Evolutionary conservation across 1,139 yeast species (phyloP).

Genomic region (Diutina scorzettiae): DNA sequence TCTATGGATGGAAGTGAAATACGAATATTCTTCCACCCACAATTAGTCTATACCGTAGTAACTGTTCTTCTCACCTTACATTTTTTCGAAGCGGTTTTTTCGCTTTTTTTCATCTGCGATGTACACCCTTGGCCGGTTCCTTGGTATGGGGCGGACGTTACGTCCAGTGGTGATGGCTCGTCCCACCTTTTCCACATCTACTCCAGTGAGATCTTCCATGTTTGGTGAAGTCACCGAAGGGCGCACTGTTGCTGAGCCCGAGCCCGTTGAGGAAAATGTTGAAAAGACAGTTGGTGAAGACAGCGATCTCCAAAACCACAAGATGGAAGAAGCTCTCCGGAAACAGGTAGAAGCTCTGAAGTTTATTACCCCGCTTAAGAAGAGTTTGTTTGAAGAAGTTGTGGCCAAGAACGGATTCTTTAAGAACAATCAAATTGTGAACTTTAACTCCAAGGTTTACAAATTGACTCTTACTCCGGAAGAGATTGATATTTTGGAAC

Average conservation of each 20-base stretch:
- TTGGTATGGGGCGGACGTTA: not conserved
- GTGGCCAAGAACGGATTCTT: constrained; percentile 62
- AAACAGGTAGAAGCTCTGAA: constrained; percentile 22
- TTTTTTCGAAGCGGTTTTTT: too few relatives aligned
- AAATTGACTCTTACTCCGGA: constrained; percentile 44
- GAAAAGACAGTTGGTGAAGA: constrained; percentile 18
- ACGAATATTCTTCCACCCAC: too few relatives aligned
- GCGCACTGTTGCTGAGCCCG: not conserved
- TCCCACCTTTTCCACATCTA: not conserved
- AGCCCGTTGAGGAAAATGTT: not conserved
- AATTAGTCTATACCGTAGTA: too few relatives aligned
- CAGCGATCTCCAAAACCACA: constrained; percentile 22
- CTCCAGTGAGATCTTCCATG: not conserved
- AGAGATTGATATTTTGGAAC: constrained; percentile 74
- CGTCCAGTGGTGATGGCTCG: not conserved
- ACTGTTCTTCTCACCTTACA: not conserved
- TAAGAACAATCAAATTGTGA: constrained; percentile 48
- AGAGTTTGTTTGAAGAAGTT: constrained; percentile 47
- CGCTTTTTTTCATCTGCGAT: not conserved
- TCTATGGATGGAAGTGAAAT: too few relatives aligned
- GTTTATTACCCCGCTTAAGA: constrained; percentile 62
- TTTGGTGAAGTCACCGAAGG: constrained; percentile 6
- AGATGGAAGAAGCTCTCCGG: constrained; percentile 18
- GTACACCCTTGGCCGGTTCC: constrained; percentile 1
- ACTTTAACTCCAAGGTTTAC: constrained; percentile 36